These are phyloP conservation scores for Aspergillus chevalieri DNA, from an alignment of 2,329 filamentous ascomycete genomes.

Conservation along the genomic window DNA sequence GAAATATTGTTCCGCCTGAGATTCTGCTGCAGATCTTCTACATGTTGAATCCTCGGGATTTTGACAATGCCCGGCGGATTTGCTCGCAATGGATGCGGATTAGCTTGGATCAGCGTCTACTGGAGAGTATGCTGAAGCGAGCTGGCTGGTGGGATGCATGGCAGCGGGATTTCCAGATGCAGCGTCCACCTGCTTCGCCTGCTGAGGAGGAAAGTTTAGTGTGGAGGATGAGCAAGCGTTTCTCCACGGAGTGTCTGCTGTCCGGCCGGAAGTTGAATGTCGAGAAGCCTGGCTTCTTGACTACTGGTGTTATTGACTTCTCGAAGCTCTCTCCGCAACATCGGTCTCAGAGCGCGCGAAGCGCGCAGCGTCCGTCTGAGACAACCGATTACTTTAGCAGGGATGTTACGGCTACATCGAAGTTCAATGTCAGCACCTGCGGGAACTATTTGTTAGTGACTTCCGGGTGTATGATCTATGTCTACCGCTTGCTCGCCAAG, in stretches of 20 bases:
- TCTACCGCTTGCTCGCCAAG: slow-evolving; percentile 45
- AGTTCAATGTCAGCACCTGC: slow-evolving; percentile 53
- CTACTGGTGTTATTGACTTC: slow-evolving; percentile 29
- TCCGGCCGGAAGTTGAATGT: slow-evolving; percentile 27
- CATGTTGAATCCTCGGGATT: slow-evolving; percentile 45
- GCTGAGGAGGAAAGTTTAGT: slow-evolving; percentile 32
- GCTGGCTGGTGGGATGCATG: slow-evolving; percentile 50
- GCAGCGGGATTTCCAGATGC: slow-evolving; percentile 21
- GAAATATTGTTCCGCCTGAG: slow-evolving; percentile 41
- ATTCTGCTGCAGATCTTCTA: slow-evolving; percentile 45
- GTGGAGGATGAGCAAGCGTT: slow-evolving; percentile 40
- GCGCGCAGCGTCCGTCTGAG: slow-evolving; percentile 7
- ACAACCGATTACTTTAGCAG: slow-evolving; percentile 4
- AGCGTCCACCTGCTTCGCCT: slow-evolving; percentile 26
- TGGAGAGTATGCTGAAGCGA: slow-evolving; percentile 49
- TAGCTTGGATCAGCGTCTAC: slow-evolving; percentile 48
- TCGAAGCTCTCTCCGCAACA: slow-evolving; percentile 14
- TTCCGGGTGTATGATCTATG: slow-evolving; percentile 49
- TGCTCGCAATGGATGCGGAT: slow-evolving; percentile 56
- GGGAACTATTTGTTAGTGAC: slow-evolving; percentile 53
- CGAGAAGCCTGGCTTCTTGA: slow-evolving; percentile 31
- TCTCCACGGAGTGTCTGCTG: slow-evolving; percentile 48
- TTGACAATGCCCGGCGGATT: slow-evolving; percentile 55
- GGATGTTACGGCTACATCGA: slow-evolving; percentile 22
- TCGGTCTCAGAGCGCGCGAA: neutral